These are phyloP conservation scores for Dendrobium nobile DNA, from an alignment of 106 monocot genomes.

Conservation along the genomic window DNA sequence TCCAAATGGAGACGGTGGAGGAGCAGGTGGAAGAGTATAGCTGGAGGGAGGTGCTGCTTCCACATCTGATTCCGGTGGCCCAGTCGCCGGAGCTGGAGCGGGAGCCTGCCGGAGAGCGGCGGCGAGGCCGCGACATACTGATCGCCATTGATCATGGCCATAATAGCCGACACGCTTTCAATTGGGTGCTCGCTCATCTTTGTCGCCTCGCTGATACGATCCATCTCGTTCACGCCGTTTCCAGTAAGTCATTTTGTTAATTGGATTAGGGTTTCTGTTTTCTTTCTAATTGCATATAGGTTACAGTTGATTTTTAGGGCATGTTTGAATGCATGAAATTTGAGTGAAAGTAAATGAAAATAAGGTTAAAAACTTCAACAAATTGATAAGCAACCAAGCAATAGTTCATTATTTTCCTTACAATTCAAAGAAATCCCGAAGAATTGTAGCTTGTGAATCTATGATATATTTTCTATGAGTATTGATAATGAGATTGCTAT, in stretches of 20 bases:
- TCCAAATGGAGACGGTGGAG: slow-evolving; percentile 51
- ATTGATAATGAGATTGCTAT: neutral
- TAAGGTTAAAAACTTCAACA: neutral
- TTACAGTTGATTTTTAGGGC: neutral
- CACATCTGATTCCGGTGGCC: slow-evolving; percentile 52
- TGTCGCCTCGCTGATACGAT: slow-evolving; percentile 86
- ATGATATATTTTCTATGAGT: neutral
- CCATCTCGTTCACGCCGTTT: slow-evolving; percentile 80
- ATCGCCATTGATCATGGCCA: slow-evolving; percentile 71
- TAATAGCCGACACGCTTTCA: slow-evolving; percentile 68
- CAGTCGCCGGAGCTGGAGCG: slow-evolving; percentile 47
- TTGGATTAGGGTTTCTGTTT: neutral
- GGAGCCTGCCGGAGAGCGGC: slow-evolving; percentile 39
- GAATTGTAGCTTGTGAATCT: too few species aligned
- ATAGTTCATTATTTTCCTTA: neutral
- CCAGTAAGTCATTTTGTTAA: slow-evolving; percentile 19
- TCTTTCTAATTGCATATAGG: neutral
- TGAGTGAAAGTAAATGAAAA: neutral
- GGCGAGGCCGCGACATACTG: slow-evolving; percentile 63
- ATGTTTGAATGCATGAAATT: neutral
- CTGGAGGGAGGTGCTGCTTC: slow-evolving; percentile 73
- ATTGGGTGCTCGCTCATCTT: slow-evolving; percentile 78
- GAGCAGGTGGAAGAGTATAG: slow-evolving; percentile 74
- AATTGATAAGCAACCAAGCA: neutral
- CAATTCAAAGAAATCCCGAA: too few species aligned